phyloP scores from a whole-genome alignment of 2,329 filamentous ascomycete species.

The Xylariaceae sp. region DNA sequence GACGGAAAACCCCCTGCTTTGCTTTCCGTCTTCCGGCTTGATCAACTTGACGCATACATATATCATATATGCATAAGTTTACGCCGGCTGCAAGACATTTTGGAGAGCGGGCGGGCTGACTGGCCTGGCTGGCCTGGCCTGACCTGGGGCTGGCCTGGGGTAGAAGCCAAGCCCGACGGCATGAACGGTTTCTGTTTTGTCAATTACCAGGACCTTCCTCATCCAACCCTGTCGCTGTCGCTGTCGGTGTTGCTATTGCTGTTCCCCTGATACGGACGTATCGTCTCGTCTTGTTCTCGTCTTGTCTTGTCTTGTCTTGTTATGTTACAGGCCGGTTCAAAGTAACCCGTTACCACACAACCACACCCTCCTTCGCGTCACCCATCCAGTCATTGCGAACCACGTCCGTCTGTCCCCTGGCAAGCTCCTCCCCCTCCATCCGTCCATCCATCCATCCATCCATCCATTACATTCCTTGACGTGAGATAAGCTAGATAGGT shows the following conservation, averaged over 20 bases:
- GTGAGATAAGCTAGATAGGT: too few relatives aligned
- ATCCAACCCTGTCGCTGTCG: too few relatives aligned
- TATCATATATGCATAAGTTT: not conserved
- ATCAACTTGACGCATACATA: too few relatives aligned
- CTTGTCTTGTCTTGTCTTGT: too few relatives aligned
- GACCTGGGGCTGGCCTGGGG: not conserved
- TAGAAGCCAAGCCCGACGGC: conserved; percentile 13
- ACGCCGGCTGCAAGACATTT: conserved; percentile 3
- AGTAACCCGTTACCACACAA: not conserved
- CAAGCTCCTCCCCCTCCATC: too few relatives aligned
- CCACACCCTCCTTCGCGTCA: not conserved
- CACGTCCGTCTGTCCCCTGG: not conserved
- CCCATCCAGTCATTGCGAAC: not conserved
- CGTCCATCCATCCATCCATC: too few relatives aligned
- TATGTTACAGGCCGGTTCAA: not conserved
- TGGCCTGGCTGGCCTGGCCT: not conserved
- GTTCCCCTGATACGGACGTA: too few relatives aligned
- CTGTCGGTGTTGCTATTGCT: too few relatives aligned
- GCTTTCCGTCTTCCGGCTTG: too few relatives aligned
- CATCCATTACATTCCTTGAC: too few relatives aligned
- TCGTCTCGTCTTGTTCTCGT: too few relatives aligned
- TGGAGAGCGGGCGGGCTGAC: not conserved
- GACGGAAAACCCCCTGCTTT: too few relatives aligned
- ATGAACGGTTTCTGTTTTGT: conserved; percentile 4
- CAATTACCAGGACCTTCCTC: not conserved